Percentiles rank a stretch among this genome's conserved stretches.
Conservation (phyloP, 345 rosid genomes). For the Balakata baccata region DNA sequence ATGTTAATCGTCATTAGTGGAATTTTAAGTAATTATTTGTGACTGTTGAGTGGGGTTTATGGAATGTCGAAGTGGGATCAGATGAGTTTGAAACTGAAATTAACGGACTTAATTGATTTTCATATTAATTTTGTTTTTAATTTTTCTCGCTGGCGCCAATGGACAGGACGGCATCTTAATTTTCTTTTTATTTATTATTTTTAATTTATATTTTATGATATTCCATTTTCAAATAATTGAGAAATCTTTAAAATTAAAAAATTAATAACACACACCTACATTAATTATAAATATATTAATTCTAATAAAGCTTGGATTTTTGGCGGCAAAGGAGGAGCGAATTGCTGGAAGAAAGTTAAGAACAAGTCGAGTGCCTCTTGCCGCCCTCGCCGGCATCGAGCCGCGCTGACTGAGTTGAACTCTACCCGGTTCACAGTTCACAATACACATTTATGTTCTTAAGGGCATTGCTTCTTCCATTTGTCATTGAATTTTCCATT, state of each 20-base stretch:
- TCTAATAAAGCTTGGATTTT: too few relatives aligned
- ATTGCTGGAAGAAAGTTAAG: background rate
- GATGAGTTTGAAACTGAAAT: background rate
- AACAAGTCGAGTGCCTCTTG: conserved; percentile 2
- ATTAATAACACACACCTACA: too few relatives aligned
- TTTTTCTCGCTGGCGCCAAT: conserved; percentile 8
- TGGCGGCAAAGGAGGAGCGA: too few relatives aligned
- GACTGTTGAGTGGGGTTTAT: background rate
- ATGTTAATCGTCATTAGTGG: background rate
- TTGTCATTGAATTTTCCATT: conserved; percentile 12
- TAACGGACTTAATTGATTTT: conserved; percentile 1
- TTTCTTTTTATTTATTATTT: too few relatives aligned
- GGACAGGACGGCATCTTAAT: conserved; percentile 6
- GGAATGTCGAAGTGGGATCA: background rate
- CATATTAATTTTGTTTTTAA: background rate
- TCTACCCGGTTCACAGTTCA: background rate
- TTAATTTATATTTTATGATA: too few relatives aligned
- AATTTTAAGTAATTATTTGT: background rate
- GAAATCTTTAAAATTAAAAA: too few relatives aligned
- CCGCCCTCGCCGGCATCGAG: conserved; percentile 37
- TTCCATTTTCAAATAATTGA: too few relatives aligned
- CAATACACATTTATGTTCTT: background rate
- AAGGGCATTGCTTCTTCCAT: conserved; percentile 11
- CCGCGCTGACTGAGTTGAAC: background rate
- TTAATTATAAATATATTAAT: too few relatives aligned